A percentile compares a stretch with the other conserved stretches of the same genome.
Evolutionary conservation across 352 stramenopile species (phyloP).

Genomic region (Phytopythium helicoides): DNA sequence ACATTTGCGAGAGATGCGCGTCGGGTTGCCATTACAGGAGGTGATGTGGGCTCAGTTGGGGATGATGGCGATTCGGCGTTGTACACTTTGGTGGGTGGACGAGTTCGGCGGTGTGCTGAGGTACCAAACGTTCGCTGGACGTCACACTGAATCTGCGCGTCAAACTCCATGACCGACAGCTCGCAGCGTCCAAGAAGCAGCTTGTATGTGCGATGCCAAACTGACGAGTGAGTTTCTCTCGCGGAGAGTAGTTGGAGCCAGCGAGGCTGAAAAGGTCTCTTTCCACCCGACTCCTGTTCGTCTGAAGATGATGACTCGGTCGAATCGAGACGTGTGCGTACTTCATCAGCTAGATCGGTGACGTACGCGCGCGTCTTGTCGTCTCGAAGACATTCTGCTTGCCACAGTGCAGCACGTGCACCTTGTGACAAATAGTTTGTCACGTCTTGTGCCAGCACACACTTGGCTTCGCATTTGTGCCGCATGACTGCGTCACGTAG

Average conservation of each 20-base stretch:
- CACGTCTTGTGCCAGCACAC: constrained; percentile 20
- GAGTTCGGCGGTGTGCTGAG: constrained; percentile 40
- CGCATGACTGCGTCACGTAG: constrained; percentile 21
- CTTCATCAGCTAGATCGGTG: constrained; percentile 48
- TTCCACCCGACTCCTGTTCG: constrained; percentile 28
- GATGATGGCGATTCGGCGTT: constrained; percentile 5
- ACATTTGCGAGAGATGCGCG: constrained; percentile 52
- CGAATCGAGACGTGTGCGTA: constrained; percentile 35
- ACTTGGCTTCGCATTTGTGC: constrained; percentile 26
- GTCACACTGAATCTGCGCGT: constrained; percentile 68
- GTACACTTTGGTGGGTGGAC: constrained; percentile 11
- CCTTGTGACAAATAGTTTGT: not conserved
- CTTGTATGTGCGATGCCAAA: constrained; percentile 37
- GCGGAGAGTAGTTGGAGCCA: constrained; percentile 16
- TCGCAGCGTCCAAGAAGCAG: constrained; percentile 49
- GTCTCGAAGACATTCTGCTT: constrained; percentile 45
- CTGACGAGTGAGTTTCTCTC: not conserved
- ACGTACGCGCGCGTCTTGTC: constrained; percentile 45
- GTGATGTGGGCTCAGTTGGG: constrained; percentile 9
- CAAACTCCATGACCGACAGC: constrained; percentile 21
- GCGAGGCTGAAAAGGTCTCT: not conserved
- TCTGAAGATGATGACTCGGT: constrained; percentile 47
- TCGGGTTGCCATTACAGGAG: constrained; percentile 19
- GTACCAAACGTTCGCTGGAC: constrained; percentile 69
- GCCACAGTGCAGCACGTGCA: constrained; percentile 37